Evolutionary conservation across 2,329 filamentous ascomycete species (phyloP).

Genomic region (Domatiomyces catenatus): DNA sequence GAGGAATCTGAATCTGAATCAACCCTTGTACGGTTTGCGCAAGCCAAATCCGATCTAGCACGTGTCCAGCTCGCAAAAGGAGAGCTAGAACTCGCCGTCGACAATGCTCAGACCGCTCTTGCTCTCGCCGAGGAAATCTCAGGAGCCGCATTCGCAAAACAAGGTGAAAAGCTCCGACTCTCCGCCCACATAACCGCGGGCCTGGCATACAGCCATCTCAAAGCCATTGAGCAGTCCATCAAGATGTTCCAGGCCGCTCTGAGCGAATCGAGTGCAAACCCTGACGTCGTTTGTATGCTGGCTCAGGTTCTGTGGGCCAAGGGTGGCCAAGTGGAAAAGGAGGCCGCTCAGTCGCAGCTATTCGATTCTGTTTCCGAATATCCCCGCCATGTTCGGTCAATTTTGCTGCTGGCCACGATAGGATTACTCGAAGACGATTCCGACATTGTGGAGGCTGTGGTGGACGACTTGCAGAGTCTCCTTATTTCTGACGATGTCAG

Average conservation of each 20-base stretch:
- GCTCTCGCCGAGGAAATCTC: conserved; percentile 59
- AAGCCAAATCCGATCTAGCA: conserved; percentile 74
- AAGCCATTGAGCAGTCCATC: conserved; percentile 53
- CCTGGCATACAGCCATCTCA: conserved; percentile 59
- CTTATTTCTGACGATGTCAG: conserved; percentile 51
- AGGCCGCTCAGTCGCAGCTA: conserved; percentile 61
- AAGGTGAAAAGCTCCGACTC: conserved; percentile 55
- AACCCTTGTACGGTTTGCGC: conserved; percentile 59
- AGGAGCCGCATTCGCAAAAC: conserved; percentile 45
- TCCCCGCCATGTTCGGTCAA: conserved; percentile 61
- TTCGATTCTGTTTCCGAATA: conserved; percentile 63
- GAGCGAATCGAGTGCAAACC: conserved; percentile 51
- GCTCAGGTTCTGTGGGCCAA: conserved; percentile 90
- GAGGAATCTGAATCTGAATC: conserved; percentile 65
- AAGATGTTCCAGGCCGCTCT: conserved; percentile 67
- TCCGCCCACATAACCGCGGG: conserved; percentile 78
- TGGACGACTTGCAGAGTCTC: conserved; percentile 58
- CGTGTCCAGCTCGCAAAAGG: conserved; percentile 61
- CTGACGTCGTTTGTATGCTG: conserved; percentile 73
- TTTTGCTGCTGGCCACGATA: conserved; percentile 69
- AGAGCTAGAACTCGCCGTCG: conserved; percentile 52
- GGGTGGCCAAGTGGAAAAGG: conserved; percentile 56
- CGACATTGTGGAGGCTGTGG: conserved; percentile 66
- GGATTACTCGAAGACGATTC: conserved; percentile 65
- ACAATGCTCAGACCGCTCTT: conserved; percentile 67